Base-by-base conservation (phyloP, 2,329 filamentous ascomycete species). In the Ophiostoma ips region DNA sequence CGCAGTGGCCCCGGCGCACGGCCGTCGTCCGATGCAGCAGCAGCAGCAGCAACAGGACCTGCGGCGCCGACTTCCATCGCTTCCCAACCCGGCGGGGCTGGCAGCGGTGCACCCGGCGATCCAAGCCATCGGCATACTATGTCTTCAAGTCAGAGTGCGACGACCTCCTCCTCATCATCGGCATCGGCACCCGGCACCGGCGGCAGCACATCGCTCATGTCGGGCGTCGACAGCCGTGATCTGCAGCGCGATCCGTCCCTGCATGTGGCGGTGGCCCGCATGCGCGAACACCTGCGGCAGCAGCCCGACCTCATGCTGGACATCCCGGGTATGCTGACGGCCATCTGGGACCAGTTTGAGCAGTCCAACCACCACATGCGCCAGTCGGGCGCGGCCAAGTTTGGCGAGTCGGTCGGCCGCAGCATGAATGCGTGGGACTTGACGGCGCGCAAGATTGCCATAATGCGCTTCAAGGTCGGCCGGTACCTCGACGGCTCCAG, bases 341-440 rank as follows among this genome's bases (percentile, higher is more conserved):
- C 61, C 0, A 61, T 75, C 7, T 66, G 63, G 12, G 58, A 61
- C 0, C 65, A 66, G 1, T 70, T 73, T 16, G 69, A 75, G 30
- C 62, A 69, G 37, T 67, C 66, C 16, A 68, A 67, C 46, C 60
- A 61, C 2, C 59, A 63, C 0, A 61, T 71, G 12, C 62, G 64
- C 2, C 57, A 60, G 2, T 56, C 58, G 0, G 60, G 63, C 2
- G 55, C 60, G 4, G 48, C 49, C 48, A 54, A 53, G 34, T 55
- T 51, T 19, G 55, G 55, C 35, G 52, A 56, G 50, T 45, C 49
- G 45, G 63, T 58, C 0, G 65, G 59, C n/a, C 58, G 57, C 0
- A 63, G 63, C 49, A 67, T 68, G 48, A 72, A 71, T 44, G 56
- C 73, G 0, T 75, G 71, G 71, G 69, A 69, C 6, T 60, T 74